Conservation (phyloP, 371 early-diverging fungal species). For the Haplosporangium sp. region DNA sequence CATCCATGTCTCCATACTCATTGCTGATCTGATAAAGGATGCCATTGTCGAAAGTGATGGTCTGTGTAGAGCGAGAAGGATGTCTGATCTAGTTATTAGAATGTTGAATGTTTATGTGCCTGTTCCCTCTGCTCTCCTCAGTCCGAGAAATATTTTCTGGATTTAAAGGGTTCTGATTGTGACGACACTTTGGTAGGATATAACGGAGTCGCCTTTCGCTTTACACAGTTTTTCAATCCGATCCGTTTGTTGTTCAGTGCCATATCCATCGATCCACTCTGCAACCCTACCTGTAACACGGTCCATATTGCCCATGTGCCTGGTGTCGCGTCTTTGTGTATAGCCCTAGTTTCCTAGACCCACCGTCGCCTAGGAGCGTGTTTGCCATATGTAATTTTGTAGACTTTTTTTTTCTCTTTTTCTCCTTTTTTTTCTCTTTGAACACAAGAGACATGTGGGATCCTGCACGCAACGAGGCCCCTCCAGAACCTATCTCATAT, state of each 20-base stretch:
- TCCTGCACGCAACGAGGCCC: constrained; percentile 6
- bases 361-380: not conserved
- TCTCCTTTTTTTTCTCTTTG: not conserved
- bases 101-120: not conserved
- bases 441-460: constrained; percentile 16
- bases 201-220: not conserved
- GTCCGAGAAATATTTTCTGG: no score
- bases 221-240: constrained; percentile 9
- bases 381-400: not conserved
- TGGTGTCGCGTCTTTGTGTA: no score
- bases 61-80: not conserved
- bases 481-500: not conserved
- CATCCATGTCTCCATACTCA: constrained; percentile 17
- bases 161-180: no score
- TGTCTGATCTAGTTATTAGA: not conserved
- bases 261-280: constrained; percentile 46
- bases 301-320: not conserved
- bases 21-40: constrained; percentile 52
- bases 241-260: constrained; percentile 7
- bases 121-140: no score
- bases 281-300: not conserved
- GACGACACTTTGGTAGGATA: no score
- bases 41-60: constrained; percentile 22
- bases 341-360: not conserved
- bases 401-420: not conserved